Evolutionary conservation across 2,329 filamentous ascomycete genomes (phyloP).

Genomic region (Stachybotrys echinatus): DNA sequence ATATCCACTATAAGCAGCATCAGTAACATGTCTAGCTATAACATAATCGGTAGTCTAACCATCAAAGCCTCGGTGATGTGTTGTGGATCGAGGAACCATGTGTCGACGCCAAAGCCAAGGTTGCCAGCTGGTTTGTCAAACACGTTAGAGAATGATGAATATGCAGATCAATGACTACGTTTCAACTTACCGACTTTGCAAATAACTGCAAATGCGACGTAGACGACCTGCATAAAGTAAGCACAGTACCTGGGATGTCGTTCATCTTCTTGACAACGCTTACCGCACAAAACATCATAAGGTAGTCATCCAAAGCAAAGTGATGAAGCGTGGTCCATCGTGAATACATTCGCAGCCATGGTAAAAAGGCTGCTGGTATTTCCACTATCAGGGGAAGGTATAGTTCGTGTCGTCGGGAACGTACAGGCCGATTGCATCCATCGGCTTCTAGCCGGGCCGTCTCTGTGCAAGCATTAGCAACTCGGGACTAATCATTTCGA

Average conservation of each 20-base stretch:
- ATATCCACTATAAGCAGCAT: conserved; percentile 18
- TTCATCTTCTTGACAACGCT: conserved; percentile 1
- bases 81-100: conserved; percentile 26
- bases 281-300: conserved; percentile 29
- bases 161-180: background rate
- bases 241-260: background rate
- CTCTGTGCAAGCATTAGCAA: too few relatives aligned
- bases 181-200: background rate
- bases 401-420: conserved; percentile 25
- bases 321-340: conserved; percentile 23
- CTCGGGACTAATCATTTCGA: too few relatives aligned
- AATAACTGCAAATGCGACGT: background rate
- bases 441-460: conserved; percentile 24
- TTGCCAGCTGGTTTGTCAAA: conserved; percentile 16
- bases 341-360: conserved; percentile 30
- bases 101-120: conserved; percentile 28
- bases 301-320: conserved; percentile 32
- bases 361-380: conserved; percentile 24
- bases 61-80: conserved; percentile 22
- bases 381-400: conserved; percentile 29
- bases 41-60: too few relatives aligned
- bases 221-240: conserved; percentile 6
- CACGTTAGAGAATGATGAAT: background rate
- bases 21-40: too few relatives aligned
- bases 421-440: conserved; percentile 22